Conservation (phyloP, 2,329 filamentous ascomycete genomes). For the Fusarium staphyleae region DNA sequence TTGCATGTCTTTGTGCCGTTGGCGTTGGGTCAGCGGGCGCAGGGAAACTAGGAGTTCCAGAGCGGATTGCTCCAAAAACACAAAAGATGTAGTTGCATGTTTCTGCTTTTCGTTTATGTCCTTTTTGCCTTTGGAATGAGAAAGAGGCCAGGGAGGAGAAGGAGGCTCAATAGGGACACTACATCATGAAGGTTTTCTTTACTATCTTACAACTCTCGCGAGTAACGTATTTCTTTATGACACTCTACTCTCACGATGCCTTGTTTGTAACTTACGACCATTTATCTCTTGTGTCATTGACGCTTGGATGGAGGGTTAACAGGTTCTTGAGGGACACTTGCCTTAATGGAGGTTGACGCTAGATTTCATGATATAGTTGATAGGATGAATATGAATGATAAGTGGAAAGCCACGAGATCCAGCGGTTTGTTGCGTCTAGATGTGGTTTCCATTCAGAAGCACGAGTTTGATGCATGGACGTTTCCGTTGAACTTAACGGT, state of each 20-base stretch:
- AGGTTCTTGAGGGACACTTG: constrained; percentile 2
- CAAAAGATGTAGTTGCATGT: constrained; percentile 24
- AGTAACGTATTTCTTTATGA: constrained; percentile 19
- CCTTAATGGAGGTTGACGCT: constrained; percentile 1
- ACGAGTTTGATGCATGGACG: constrained; percentile 3
- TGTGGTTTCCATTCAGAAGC: neutral
- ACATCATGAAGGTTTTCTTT: constrained; percentile 7
- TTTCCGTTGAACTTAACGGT: neutral
- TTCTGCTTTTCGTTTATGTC: neutral
- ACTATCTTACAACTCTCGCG: constrained; percentile 20
- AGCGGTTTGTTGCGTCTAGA: neutral
- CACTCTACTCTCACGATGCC: constrained; percentile 21
- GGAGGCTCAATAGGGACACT: constrained; percentile 6
- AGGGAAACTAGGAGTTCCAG: constrained; percentile 23
- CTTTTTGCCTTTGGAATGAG: constrained; percentile 5
- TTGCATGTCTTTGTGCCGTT: constrained; percentile 37
- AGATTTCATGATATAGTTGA: neutral
- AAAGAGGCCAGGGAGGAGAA: constrained; percentile 2
- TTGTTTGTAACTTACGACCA: constrained; percentile 12
- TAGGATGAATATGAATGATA: constrained; percentile 7
- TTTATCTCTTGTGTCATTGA: constrained; percentile 29
- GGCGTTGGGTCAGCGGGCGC: constrained; percentile 39
- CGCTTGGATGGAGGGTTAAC: neutral
- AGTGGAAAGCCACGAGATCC: neutral
- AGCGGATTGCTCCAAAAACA: constrained; percentile 14